A percentile compares a stretch with the other conserved stretches of the same genome.
Conservation (phyloP, 1,284 basidiomycete species). For the Sporisorium sorghi region DNA sequence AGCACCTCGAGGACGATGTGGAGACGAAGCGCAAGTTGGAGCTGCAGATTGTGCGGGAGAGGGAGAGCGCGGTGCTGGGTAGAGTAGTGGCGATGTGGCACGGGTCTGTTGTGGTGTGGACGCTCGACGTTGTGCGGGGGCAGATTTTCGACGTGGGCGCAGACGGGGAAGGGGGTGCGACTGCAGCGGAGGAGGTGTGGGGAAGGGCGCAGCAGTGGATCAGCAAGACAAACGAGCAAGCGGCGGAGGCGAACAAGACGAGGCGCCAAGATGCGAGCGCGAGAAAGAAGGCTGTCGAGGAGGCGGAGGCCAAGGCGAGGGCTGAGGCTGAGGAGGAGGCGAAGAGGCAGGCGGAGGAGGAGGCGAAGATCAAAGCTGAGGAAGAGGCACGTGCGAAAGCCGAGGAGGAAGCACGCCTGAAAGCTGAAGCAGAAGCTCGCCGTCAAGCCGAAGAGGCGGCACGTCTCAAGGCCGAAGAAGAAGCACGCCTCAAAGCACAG, state of each 20-base stretch:
- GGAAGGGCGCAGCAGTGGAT: slow-evolving; percentile 16
- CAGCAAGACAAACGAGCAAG: not conserved
- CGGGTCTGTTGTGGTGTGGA: slow-evolving; percentile 27
- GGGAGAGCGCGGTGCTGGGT: slow-evolving; percentile 15
- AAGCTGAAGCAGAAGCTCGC: slow-evolving; percentile 11
- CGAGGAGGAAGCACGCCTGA: slow-evolving; percentile 9
- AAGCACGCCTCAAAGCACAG: slow-evolving; percentile 8
- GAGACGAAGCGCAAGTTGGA: slow-evolving; percentile 2
- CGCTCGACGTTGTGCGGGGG: slow-evolving; percentile 8
- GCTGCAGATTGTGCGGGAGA: slow-evolving; percentile 16
- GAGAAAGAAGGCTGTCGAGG: slow-evolving; percentile 10
- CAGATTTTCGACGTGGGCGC: slow-evolving; percentile 19
- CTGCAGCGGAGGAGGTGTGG: not conserved
- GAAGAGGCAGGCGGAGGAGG: slow-evolving; percentile 3
- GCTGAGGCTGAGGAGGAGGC: slow-evolving; percentile 10
- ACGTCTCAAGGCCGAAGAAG: slow-evolving; percentile 1
- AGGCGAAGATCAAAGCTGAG: slow-evolving; percentile 8
- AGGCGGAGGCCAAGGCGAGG: not conserved
- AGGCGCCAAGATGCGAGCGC: slow-evolving; percentile 10
- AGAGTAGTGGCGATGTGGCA: slow-evolving; percentile 27
- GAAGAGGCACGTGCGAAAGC: slow-evolving; percentile 3
- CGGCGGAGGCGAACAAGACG: slow-evolving; percentile 1
- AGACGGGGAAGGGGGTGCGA: not conserved
- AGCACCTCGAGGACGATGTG: slow-evolving; percentile 6
- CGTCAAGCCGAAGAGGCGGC: slow-evolving; percentile 8